phyloP scores from a whole-genome alignment of 2,329 filamentous ascomycete species.

The Sporothrix pallida region DNA sequence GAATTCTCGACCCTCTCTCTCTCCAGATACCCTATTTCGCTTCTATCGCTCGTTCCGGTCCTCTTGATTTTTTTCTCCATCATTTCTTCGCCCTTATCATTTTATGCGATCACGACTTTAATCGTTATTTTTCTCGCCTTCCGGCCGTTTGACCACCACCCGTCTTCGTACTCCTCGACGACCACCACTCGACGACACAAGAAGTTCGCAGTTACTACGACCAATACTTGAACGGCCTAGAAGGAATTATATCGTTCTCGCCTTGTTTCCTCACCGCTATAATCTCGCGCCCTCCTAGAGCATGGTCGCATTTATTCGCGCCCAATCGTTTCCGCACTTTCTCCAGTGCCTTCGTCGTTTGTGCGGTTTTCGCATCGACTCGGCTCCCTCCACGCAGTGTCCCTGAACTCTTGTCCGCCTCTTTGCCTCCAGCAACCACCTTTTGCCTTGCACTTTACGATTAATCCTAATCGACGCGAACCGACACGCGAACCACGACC shows the following conservation, averaged over 20 bases:
- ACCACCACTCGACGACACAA: slow-evolving; percentile 17
- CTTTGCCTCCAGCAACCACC: not conserved
- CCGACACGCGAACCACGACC: not conserved
- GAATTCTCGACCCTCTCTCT: not conserved
- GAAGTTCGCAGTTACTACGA: not conserved
- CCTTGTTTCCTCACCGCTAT: not conserved
- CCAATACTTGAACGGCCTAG: not conserved
- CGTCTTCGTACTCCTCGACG: not conserved
- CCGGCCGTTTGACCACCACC: not conserved
- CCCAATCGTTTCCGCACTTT: slow-evolving; percentile 24
- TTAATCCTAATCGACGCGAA: not conserved
- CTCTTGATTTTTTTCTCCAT: not conserved
- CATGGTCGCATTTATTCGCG: slow-evolving; percentile 9
- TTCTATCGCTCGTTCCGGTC: not conserved
- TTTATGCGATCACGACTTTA: not conserved
- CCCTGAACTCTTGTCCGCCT: not conserved
- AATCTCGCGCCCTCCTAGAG: not conserved
- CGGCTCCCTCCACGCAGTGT: not conserved
- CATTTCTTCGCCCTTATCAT: not conserved
- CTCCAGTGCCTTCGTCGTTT: not conserved
- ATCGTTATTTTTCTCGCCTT: not conserved
- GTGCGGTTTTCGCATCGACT: slow-evolving; percentile 4
- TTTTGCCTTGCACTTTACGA: too few relatives aligned
- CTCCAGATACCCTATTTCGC: slow-evolving; percentile 6
- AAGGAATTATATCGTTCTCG: not conserved